phyloP scores from a whole-genome alignment of 495 filamentous ascomycete genomes.

The Neurospora sp. region DNA sequence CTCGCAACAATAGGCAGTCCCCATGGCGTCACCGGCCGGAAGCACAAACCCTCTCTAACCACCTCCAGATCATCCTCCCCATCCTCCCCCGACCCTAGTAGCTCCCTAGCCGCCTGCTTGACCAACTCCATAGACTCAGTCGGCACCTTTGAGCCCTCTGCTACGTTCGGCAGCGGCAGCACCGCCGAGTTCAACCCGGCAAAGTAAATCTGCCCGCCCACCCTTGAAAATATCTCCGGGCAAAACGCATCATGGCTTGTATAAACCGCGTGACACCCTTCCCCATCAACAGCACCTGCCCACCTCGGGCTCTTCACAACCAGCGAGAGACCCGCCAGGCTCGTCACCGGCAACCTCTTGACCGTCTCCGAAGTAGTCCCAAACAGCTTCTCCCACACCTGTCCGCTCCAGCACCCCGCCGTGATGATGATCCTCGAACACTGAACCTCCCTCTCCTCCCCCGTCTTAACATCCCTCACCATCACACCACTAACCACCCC shows the following conservation, averaged over 20 bases:
- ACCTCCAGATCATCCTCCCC: conserved; percentile 48
- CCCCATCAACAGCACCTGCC: conserved; percentile 24
- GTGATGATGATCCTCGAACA: conserved; percentile 53
- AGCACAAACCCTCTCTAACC: conserved; percentile 57
- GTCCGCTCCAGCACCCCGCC: conserved; percentile 59
- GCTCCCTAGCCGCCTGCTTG: conserved; percentile 40
- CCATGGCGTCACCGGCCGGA: conserved; percentile 54
- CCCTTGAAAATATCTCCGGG: conserved; percentile 63
- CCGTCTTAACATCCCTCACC: conserved; percentile 31
- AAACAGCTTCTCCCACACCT: conserved; percentile 55
- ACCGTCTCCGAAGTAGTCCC: conserved; percentile 39
- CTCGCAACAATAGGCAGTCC: conserved; percentile 53
- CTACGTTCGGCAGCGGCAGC: conserved; percentile 46
- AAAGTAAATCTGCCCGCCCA: conserved; percentile 59
- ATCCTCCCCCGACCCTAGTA: conserved; percentile 37
- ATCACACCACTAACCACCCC: conserved; percentile 37
- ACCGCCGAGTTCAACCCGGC: conserved; percentile 56
- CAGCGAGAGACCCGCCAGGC: conserved; percentile 63
- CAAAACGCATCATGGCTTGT: conserved; percentile 50
- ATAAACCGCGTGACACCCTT: conserved; percentile 60
- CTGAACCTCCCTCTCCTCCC: conserved; percentile 43
- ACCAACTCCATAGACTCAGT: conserved; percentile 39
- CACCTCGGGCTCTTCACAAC: conserved; percentile 54
- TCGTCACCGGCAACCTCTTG: conserved; percentile 33
- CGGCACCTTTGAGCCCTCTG: conserved; percentile 38